These are phyloP conservation scores for Acrocalymma vagum DNA, from an alignment of 2,329 filamentous ascomycete genomes.

Conservation along the genomic window DNA sequence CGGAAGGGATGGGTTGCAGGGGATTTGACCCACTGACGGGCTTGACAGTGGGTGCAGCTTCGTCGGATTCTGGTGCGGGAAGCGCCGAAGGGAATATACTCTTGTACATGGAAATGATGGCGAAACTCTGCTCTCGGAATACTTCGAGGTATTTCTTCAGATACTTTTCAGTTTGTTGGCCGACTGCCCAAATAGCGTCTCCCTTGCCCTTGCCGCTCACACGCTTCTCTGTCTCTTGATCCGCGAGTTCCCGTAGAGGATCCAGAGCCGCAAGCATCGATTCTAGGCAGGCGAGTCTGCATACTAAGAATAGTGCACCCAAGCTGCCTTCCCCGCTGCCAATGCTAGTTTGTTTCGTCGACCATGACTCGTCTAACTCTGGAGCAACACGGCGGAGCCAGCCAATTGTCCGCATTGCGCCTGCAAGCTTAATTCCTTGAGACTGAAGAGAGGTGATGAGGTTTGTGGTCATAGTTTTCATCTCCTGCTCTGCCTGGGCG, in stretches of 20 bases:
- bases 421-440: constrained; percentile 84
- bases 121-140: constrained; percentile 96
- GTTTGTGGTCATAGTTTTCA: constrained; percentile 87
- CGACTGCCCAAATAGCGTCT: constrained; percentile 68
- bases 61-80: constrained; percentile 45
- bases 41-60: constrained; percentile 33
- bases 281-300: constrained; percentile 80
- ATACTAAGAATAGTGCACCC: constrained; percentile 86
- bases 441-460: constrained; percentile 80
- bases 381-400: constrained; percentile 89
- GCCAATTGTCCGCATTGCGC: constrained; percentile 87
- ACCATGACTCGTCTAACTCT: constrained; percentile 68
- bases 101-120: constrained; percentile 92
- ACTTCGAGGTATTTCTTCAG: constrained; percentile 97
- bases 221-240: constrained; percentile 75
- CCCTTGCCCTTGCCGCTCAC: constrained; percentile 33
- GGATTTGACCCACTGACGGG: constrained; percentile 36
- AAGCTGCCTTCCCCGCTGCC: constrained; percentile 69
- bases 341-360: constrained; percentile 36
- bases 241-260: constrained; percentile 86
- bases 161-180: constrained; percentile 93
- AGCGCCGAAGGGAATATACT: constrained; percentile 79
- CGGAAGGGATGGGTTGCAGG: constrained; percentile 71
- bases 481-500: constrained; percentile 81
- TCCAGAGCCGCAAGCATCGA: constrained; percentile 83